Base-by-base conservation (phyloP, 139 green algal genomes). In the Pleodorina starrii region DNA sequence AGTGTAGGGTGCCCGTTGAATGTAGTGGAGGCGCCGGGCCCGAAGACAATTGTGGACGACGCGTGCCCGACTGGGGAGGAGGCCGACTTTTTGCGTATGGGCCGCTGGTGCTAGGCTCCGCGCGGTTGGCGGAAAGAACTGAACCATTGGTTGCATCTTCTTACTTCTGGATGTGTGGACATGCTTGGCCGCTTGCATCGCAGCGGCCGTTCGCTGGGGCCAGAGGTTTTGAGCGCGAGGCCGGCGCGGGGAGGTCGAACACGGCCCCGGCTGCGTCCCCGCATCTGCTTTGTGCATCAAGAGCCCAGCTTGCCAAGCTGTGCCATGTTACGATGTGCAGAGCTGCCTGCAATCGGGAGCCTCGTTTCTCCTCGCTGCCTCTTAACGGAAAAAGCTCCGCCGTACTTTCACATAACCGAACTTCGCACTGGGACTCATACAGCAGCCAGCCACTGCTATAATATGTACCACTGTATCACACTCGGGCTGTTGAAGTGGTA, bases 1-100 rank as follows among this genome's bases (percentile, higher is more conserved):
- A 82, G 74, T 43, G 43, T 82, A 82, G 74, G 74, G 74, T 82
- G 74, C 74, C 40, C 21, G 46, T 66, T 59, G 16, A 63, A 82
- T 10, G 7, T n/a, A 25, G 40, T 59, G 44, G 42, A 59, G 46
- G 74, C 46, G 44, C 1, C 25, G 44, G 74, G 43, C 27, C 74
- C 21, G 44, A 66, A 44, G 35, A 43, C 74, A 60, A 32, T 42
- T 54, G 72, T 21, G 17, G 42, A 80, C 27, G 72, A 36, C 12
- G 72, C 40, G 69, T 32, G 36, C 29, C 69, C 54, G 3, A 66
- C 6, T 4, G 71, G 35, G 68, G 40, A 38, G 72, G 7, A 66
- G 44, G 43, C 27, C 44, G 74, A 48, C 14, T 44, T 27, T 82
- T 43, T 82, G 44, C 43, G 2, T 29, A 7, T 80, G 16, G 69